Evolutionary conservation across 768 basidiomycete species (phyloP).

Genomic region (Tricholoma matsutake): DNA sequence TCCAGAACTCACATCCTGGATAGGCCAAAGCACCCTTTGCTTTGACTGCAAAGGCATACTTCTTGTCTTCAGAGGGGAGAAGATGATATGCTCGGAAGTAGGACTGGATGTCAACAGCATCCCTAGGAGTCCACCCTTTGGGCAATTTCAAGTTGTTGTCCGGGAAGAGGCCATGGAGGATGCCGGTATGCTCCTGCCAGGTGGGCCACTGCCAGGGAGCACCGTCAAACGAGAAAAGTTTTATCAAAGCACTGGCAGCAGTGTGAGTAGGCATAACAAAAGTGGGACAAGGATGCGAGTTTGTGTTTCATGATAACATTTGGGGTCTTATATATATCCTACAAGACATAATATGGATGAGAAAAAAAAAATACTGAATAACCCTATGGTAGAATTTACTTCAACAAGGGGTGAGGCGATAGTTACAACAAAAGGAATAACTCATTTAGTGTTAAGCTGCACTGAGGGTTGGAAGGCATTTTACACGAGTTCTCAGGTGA

Average conservation of each 20-base stretch:
- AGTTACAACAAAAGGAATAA: too few species aligned
- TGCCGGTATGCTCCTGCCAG: slow-evolving; percentile 22
- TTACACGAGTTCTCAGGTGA: too few species aligned
- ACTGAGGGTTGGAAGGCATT: too few species aligned
- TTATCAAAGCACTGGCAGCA: slow-evolving; percentile 12
- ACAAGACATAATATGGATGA: not conserved
- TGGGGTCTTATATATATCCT: not conserved
- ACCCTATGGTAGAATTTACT: too few species aligned
- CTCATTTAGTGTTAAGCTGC: too few species aligned
- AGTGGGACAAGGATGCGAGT: not conserved
- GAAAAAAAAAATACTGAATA: not conserved
- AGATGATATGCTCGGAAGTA: slow-evolving; percentile 12
- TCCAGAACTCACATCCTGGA: slow-evolving; percentile 16
- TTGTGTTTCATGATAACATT: not conserved
- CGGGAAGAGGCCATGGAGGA: slow-evolving; percentile 21
- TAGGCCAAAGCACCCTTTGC: not conserved
- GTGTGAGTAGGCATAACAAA: slow-evolving; percentile 11
- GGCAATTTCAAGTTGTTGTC: slow-evolving; percentile 14
- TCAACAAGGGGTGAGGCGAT: too few species aligned
- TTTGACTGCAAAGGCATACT: not conserved
- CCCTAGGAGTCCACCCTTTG: too few species aligned
- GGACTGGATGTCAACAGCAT: too few species aligned
- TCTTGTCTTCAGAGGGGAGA: not conserved
- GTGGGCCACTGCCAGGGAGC: too few species aligned
- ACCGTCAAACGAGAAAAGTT: slow-evolving; percentile 10